These are phyloP conservation scores for Psilocybe mexicana DNA, from an alignment of 1,284 basidiomycete genomes.

Conservation along the genomic window DNA sequence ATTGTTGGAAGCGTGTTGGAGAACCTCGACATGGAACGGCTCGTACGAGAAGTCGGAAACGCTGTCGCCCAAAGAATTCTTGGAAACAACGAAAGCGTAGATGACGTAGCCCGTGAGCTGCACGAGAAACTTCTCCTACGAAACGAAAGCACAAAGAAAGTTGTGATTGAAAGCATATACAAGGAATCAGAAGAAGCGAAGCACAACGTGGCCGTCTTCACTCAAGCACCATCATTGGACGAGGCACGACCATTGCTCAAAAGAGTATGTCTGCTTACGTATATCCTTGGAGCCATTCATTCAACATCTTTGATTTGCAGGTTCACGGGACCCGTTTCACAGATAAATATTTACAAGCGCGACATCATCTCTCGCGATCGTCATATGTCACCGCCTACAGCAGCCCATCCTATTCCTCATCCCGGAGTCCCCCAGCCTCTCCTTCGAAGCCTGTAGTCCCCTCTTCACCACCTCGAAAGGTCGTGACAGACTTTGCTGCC, in stretches of 20 bases:
- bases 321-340: conserved; percentile 92
- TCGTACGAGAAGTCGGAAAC: conserved; percentile 91
- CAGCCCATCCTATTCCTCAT: conserved; percentile 31
- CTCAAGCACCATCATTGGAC: conserved; percentile 68
- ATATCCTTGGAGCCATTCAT: conserved; percentile 1
- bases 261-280: conserved; percentile 53
- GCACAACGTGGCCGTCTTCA: conserved; percentile 91
- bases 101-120: conserved; percentile 92
- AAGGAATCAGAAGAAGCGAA: conserved; percentile 84
- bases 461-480: conserved; percentile 74
- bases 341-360: conserved; percentile 86
- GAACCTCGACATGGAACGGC: conserved; percentile 97
- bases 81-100: conserved; percentile 89
- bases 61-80: conserved; percentile 92
- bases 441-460: conserved; percentile 36
- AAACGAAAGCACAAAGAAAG: conserved; percentile 96
- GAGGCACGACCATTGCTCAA: conserved; percentile 82
- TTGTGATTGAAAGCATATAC: conserved; percentile 96
- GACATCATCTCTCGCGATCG: conserved; percentile 57
- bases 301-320: conserved; percentile 39
- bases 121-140: conserved; percentile 90
- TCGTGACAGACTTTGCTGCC: conserved; percentile 86
- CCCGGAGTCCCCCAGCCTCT: conserved; percentile 31
- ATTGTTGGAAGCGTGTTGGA: conserved; percentile 97
- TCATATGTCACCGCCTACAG: conserved; percentile 52